phyloP scores from a whole-genome alignment of 192 early-diverging fungal species.

The Coemansia sp. region DNA sequence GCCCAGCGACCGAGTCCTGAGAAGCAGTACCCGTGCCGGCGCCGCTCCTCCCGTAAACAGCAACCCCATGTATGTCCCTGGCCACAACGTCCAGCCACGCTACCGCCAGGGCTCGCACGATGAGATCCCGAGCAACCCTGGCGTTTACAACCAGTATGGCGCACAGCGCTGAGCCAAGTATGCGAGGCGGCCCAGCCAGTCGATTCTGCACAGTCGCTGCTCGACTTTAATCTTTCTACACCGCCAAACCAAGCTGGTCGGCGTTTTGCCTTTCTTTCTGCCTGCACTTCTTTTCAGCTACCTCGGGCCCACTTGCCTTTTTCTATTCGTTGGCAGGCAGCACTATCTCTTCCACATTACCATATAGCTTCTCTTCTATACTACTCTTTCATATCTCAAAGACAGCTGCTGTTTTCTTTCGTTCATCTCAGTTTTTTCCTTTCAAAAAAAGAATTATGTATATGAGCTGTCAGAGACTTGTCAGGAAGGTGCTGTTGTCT shows the following conservation, averaged over 20 bases:
- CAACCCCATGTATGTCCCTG: conserved; percentile 21
- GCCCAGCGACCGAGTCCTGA: conserved; percentile 49
- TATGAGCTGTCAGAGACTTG: background rate
- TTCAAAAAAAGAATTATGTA: background rate
- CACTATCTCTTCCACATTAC: background rate
- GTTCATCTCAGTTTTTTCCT: background rate
- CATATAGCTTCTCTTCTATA: background rate
- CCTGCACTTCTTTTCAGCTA: conserved; percentile 14
- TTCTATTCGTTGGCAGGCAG: conserved; percentile 13
- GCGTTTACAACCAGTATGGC: conserved; percentile 33
- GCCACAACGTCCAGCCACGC: conserved; percentile 33
- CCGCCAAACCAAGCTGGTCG: background rate
- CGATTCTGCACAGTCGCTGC: background rate
- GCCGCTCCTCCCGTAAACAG: conserved; percentile 20
- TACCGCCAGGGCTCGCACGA: conserved; percentile 50
- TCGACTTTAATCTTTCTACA: background rate
- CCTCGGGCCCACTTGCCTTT: background rate
- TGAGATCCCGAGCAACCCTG: conserved; percentile 29
- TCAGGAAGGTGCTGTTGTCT: conserved; percentile 10
- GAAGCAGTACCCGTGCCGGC: conserved; percentile 50
- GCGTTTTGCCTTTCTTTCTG: conserved; percentile 5
- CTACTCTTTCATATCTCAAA: background rate
- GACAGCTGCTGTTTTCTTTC: background rate
- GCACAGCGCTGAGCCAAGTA: conserved; percentile 25
- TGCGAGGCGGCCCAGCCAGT: background rate